Percentiles rank a stretch among this genome's conserved stretches.
Conservation (phyloP, 2,329 filamentous ascomycete species). For the Stagonosporopsis vannaccii region DNA sequence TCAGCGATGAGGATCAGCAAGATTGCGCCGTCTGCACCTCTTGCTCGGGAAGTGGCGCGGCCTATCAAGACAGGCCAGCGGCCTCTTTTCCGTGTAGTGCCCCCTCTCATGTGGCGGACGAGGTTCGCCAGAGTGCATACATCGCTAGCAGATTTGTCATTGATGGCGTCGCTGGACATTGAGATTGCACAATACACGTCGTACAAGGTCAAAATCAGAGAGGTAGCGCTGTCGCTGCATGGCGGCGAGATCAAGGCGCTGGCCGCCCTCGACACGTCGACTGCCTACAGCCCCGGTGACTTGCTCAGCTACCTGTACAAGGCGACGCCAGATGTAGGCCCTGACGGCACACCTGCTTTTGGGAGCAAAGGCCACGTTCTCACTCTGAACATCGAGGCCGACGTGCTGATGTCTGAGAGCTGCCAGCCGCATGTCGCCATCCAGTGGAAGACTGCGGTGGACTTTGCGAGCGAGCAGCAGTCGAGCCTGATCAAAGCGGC, state of each 20-base stretch:
- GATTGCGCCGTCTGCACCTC: conserved; percentile 71
- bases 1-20: conserved; percentile 78
- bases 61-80: conserved; percentile 71
- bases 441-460: conserved; percentile 72
- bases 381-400: conserved; percentile 67
- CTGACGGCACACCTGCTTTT: conserved; percentile 59
- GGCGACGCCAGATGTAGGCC: conserved; percentile 55
- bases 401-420: conserved; percentile 61
- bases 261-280: conserved; percentile 58
- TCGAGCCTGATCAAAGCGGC: conserved; percentile 49
- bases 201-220: conserved; percentile 69
- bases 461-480: conserved; percentile 64
- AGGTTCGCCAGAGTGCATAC: conserved; percentile 73
- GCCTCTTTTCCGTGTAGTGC: conserved; percentile 69
- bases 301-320: conserved; percentile 79
- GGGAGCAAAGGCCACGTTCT: conserved; percentile 52
- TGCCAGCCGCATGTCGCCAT: conserved; percentile 70
- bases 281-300: conserved; percentile 73
- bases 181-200: conserved; percentile 76
- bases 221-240: conserved; percentile 64
- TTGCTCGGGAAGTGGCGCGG: conserved; percentile 65
- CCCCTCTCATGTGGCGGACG: conserved; percentile 75
- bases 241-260: conserved; percentile 66
- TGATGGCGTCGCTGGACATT: conserved; percentile 75
- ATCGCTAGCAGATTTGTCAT: conserved; percentile 58